These are phyloP conservation scores for Trifolium pratense DNA, from an alignment of 306 rosid genomes.

Conservation along the genomic window DNA sequence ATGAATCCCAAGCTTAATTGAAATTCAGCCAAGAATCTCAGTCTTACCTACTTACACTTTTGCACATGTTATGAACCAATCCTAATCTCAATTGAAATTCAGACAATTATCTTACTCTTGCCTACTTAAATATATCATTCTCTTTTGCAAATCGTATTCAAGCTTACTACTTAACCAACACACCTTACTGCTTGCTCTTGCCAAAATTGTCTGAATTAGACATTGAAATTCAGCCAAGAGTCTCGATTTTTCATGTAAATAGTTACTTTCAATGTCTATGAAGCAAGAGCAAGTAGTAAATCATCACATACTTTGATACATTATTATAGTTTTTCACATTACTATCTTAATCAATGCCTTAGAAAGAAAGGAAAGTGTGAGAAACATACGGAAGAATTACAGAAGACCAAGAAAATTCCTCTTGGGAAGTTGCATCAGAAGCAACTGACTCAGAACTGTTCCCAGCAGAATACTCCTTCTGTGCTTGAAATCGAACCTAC, in stretches of 20 bases:
- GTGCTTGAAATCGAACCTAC: constrained; percentile 73
- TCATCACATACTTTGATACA: background rate
- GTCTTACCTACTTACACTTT: background rate
- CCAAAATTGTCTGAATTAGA: too few species aligned
- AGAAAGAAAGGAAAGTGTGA: constrained; percentile 8
- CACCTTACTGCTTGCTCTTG: too few species aligned
- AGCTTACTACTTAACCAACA: background rate
- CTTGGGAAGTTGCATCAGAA: constrained; percentile 57
- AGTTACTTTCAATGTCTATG: background rate
- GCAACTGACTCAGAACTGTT: constrained; percentile 55
- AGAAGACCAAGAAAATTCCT: constrained; percentile 75
- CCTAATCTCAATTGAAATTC: background rate
- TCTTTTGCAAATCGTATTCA: background rate
- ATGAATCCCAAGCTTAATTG: constrained; percentile 12
- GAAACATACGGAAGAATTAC: constrained; percentile 82
- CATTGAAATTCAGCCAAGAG: too few species aligned
- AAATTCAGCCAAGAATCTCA: background rate
- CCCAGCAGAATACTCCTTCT: constrained; percentile 57
- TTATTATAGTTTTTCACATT: background rate
- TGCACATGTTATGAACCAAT: background rate
- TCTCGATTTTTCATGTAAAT: background rate
- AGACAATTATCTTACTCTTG: background rate
- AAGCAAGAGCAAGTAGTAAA: constrained; percentile 6
- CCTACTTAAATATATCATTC: background rate
- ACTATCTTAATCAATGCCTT: background rate